A percentile compares a stretch with the other conserved stretches of the same genome.
These are phyloP conservation scores for Leccinum subfulvum DNA, from an alignment of 1,284 basidiomycete genomes.

Conservation along the genomic window DNA sequence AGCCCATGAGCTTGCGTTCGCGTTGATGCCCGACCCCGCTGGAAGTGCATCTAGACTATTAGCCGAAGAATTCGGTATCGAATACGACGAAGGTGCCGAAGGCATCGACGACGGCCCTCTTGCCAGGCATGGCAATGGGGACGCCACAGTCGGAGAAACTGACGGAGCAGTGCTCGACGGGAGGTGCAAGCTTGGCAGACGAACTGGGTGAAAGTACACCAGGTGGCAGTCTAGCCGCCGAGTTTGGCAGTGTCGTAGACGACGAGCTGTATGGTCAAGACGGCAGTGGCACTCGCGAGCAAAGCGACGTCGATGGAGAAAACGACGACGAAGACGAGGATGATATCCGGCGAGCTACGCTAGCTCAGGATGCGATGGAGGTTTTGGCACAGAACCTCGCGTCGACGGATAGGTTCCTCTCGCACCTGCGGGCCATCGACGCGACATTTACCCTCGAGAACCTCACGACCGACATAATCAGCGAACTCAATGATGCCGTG, in stretches of 20 bases:
- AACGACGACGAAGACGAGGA: constrained; percentile 33
- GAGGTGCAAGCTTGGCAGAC: constrained; percentile 26
- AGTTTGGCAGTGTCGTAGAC: constrained; percentile 22
- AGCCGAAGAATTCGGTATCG: constrained; percentile 82
- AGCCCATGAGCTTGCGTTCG: constrained; percentile 79
- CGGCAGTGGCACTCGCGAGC: constrained; percentile 15
- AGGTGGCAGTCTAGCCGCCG: constrained; percentile 29
- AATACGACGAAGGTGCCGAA: constrained; percentile 82
- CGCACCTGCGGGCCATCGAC: constrained; percentile 64
- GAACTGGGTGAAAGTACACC: constrained; percentile 24
- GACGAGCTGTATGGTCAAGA: constrained; percentile 13
- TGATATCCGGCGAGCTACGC: constrained; percentile 22
- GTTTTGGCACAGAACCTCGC: constrained; percentile 69
- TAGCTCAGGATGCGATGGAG: constrained; percentile 67
- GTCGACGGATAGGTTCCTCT: constrained; percentile 73
- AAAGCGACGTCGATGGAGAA: constrained; percentile 10
- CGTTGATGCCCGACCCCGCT: constrained; percentile 79
- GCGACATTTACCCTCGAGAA: constrained; percentile 57
- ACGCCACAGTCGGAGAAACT: constrained; percentile 12
- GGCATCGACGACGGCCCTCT: constrained; percentile 53
- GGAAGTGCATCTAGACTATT: constrained; percentile 63
- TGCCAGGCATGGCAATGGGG: constrained; percentile 11
- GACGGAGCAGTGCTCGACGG: constrained; percentile 22
- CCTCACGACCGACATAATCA: constrained; percentile 73
- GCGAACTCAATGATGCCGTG: constrained; percentile 69